Evolutionary conservation across 2,329 filamentous ascomycete species (phyloP).

Genomic region (Penicillium expansum): DNA sequence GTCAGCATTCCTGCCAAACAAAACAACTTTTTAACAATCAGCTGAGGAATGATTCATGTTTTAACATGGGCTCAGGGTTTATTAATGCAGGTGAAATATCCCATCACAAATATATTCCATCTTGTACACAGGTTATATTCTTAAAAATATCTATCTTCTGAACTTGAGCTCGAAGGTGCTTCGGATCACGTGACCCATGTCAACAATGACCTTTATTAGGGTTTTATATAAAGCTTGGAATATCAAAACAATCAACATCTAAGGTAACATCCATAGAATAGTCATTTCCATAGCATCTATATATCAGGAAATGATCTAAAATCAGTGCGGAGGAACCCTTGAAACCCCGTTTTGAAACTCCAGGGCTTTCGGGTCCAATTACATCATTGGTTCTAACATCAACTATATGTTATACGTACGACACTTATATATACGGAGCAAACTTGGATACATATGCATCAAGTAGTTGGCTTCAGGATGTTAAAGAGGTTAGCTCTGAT

Average conservation of each 20-base stretch:
- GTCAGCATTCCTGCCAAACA: conserved; percentile 28
- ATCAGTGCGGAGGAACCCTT: background rate
- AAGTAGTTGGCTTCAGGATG: background rate
- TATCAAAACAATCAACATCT: too few relatives aligned
- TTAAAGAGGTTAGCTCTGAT: too few relatives aligned
- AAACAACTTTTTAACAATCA: conserved; percentile 3
- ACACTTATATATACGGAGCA: background rate
- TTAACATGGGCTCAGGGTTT: background rate
- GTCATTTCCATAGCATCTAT: background rate
- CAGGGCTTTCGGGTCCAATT: background rate
- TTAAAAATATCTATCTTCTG: background rate
- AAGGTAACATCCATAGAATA: too few relatives aligned
- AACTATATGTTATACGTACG: background rate
- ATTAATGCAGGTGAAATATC: background rate
- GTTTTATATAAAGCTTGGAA: background rate
- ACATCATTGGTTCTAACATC: background rate
- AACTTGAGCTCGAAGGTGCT: background rate
- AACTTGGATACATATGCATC: background rate
- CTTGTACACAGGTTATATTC: background rate
- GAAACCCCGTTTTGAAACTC: background rate
- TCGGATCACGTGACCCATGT: background rate
- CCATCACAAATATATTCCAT: background rate
- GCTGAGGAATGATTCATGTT: background rate
- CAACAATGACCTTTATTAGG: background rate
- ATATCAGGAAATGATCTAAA: background rate